Evolutionary conservation across 2,329 filamentous ascomycete genomes (phyloP).

Genomic region (Tolypocladium tropicale): DNA sequence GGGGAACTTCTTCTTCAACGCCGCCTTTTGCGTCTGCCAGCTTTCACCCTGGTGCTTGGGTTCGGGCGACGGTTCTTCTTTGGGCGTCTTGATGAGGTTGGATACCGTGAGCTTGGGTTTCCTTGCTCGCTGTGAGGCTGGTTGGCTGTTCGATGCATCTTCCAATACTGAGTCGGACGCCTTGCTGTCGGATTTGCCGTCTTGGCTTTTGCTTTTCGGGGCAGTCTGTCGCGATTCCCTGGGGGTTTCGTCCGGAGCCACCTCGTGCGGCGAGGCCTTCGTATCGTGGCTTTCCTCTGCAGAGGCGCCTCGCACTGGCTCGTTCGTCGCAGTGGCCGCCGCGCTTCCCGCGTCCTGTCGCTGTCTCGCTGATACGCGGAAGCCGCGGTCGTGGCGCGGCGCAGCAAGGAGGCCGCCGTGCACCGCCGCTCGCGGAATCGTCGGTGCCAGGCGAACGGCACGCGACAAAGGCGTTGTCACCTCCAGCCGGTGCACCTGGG

Average conservation of each 20-base stretch:
- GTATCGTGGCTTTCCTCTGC: background rate
- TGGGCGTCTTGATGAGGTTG: background rate
- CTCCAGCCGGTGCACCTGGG: constrained; percentile 26
- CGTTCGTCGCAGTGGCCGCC: background rate
- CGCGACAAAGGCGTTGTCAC: constrained; percentile 1
- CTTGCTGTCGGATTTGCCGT: background rate
- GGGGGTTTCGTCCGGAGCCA: background rate
- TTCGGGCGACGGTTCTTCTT: background rate
- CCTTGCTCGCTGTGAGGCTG: background rate
- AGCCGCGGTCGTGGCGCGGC: background rate
- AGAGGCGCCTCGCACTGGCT: background rate
- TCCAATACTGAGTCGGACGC: background rate
- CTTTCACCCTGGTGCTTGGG: constrained; percentile 24
- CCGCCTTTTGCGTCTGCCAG: constrained; percentile 71
- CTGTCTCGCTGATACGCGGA: constrained; percentile 11
- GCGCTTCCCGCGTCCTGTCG: constrained; percentile 8
- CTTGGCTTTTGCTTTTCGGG: background rate
- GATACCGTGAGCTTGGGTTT: background rate
- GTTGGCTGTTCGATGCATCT: background rate
- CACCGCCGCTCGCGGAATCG: background rate
- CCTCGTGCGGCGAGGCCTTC: background rate
- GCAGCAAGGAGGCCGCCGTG: background rate
- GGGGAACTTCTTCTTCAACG: constrained; percentile 67
- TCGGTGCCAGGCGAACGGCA: background rate
- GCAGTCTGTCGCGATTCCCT: background rate